A percentile compares a stretch with the other conserved stretches of the same genome.
Evolutionary conservation across 371 early-diverging fungal species (phyloP).

Genomic region (Rhizopus sp.): DNA sequence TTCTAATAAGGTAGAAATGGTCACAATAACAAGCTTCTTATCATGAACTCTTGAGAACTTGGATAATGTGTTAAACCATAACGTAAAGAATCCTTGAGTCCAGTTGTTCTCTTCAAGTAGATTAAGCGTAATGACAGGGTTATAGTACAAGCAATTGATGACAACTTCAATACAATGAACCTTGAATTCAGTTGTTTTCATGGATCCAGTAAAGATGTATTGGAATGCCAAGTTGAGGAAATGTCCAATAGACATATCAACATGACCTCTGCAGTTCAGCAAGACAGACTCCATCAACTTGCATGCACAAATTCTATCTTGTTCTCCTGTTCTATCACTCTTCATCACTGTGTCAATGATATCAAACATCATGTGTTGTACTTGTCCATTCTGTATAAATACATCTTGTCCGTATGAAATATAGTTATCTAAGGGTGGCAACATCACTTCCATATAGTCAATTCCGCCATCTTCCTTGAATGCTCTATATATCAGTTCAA

Average conservation of each 20-base stretch:
- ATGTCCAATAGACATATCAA: slow-evolving; percentile 62
- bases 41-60: slow-evolving; percentile 88
- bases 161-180: slow-evolving; percentile 69
- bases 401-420: slow-evolving; percentile 80
- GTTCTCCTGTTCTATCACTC: slow-evolving; percentile 65
- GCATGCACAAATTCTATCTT: slow-evolving; percentile 76
- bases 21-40: slow-evolving; percentile 84
- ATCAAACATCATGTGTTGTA: slow-evolving; percentile 68
- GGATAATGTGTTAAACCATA: slow-evolving; percentile 75
- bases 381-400: slow-evolving; percentile 59
- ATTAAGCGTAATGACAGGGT: slow-evolving; percentile 71
- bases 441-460: slow-evolving; percentile 82
- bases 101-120: slow-evolving; percentile 76
- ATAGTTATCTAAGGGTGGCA: slow-evolving; percentile 85
- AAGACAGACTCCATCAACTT: slow-evolving; percentile 79
- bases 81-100: slow-evolving; percentile 78
- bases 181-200: slow-evolving; percentile 57
- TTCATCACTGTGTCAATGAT: slow-evolving; percentile 75
- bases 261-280: slow-evolving; percentile 73
- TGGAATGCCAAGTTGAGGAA: slow-evolving; percentile 69
- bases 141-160: slow-evolving; percentile 84
- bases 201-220: slow-evolving; percentile 61
- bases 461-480: slow-evolving; percentile 71
- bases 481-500: slow-evolving; percentile 71
- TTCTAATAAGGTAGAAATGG: slow-evolving; percentile 72